Conservation (phyloP, 179 eudicot species). For the Heliamphora pulchella region DNA sequence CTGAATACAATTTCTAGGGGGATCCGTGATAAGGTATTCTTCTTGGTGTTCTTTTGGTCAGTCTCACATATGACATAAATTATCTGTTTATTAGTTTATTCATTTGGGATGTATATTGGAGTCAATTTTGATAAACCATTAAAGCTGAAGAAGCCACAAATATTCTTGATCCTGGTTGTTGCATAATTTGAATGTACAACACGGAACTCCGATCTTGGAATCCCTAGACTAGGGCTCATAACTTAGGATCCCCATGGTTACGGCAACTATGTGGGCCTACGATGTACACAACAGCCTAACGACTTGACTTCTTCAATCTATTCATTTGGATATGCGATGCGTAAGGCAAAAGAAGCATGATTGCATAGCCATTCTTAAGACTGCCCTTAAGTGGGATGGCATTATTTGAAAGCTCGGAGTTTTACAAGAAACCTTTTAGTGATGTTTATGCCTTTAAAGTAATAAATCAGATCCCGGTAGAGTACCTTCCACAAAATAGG, state of each 20-base stretch:
- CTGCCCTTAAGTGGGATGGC: background rate
- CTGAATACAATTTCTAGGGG: conserved; percentile 75
- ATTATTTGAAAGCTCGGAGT: background rate
- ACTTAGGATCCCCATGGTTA: no score
- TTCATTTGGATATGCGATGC: no score
- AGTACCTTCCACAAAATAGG: background rate
- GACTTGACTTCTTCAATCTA: no score
- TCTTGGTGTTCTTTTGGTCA: background rate
- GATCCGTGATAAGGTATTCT: conserved; percentile 59
- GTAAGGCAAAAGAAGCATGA: no score
- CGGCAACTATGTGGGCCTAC: no score
- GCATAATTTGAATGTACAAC: background rate
- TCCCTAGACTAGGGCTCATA: no score
- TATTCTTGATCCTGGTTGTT: background rate
- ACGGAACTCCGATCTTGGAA: no score
- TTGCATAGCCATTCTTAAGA: no score
- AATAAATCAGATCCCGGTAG: background rate
- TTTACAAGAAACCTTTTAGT: background rate
- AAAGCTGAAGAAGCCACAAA: background rate
- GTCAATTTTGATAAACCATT: background rate
- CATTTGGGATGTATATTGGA: background rate
- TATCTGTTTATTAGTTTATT: no score
- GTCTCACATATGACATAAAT: no score
- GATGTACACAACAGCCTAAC: no score
- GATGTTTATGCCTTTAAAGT: background rate